phyloP scores from a whole-genome alignment of 2,329 filamentous ascomycete genomes.

The Hypoxylon sp. region DNA sequence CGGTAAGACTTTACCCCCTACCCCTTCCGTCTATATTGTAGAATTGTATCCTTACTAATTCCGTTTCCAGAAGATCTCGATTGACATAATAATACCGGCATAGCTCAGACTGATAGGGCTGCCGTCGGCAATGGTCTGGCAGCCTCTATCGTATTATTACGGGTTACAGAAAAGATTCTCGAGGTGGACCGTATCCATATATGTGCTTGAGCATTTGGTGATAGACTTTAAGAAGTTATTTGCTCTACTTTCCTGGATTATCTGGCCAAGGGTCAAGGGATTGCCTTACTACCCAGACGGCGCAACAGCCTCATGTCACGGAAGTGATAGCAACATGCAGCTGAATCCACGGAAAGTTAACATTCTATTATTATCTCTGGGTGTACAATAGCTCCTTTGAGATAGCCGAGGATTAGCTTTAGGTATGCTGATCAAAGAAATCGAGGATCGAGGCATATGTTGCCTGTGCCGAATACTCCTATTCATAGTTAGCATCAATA shows the following conservation, averaged over 20 bases:
- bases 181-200: background rate
- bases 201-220: background rate
- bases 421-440: constrained; percentile 54
- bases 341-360: background rate
- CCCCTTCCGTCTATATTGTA: background rate
- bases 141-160: background rate
- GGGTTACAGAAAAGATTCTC: background rate
- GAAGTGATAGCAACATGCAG: background rate
- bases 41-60: constrained; percentile 1
- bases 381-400: background rate
- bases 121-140: background rate
- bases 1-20: background rate
- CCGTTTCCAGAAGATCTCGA: background rate
- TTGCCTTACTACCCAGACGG: background rate
- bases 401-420: background rate
- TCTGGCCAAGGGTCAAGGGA: background rate
- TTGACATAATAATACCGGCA: background rate
- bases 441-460: constrained; percentile 58
- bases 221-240: background rate
- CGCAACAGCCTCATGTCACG: background rate
- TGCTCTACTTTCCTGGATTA: background rate
- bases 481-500: constrained; percentile 3
- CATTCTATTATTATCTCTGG: background rate
- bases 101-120: background rate
- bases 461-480: constrained; percentile 53